A percentile compares a stretch with the other conserved stretches of the same genome.
These are phyloP conservation scores for Clarireedia homoeocarpa DNA, from an alignment of 2,329 filamentous ascomycete species.

Conservation along the genomic window DNA sequence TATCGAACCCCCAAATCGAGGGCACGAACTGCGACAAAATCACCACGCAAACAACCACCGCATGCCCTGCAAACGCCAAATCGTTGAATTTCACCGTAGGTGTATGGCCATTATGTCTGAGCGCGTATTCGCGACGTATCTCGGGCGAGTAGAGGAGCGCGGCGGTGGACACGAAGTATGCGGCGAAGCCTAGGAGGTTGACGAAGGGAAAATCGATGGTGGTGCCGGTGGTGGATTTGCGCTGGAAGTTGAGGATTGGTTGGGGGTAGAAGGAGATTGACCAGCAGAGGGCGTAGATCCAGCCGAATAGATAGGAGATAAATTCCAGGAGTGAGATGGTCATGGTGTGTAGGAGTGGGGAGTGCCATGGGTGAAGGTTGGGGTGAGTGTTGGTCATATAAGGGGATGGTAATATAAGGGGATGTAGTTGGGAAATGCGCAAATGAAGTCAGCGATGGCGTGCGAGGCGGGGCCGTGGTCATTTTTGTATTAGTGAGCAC, in stretches of 20 bases:
- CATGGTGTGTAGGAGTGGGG: slow-evolving; percentile 14
- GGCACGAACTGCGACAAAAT: slow-evolving; percentile 72
- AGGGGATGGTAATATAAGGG: not conserved
- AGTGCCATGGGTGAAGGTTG: not conserved
- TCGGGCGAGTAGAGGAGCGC: slow-evolving; percentile 72
- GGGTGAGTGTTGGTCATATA: not conserved
- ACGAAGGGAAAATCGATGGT: slow-evolving; percentile 81
- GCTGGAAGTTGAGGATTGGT: slow-evolving; percentile 67
- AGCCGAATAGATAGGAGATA: slow-evolving; percentile 57
- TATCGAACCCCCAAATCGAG: slow-evolving; percentile 66
- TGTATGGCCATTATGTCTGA: slow-evolving; percentile 63
- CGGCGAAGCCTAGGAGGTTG: slow-evolving; percentile 62
- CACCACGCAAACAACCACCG: slow-evolving; percentile 61
- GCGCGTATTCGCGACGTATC: slow-evolving; percentile 76
- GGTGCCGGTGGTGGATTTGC: slow-evolving; percentile 72
- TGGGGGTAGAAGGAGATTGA: slow-evolving; percentile 91
- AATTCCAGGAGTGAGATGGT: slow-evolving; percentile 36
- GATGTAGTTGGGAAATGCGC: too few species aligned
- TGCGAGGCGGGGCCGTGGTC: too few species aligned
- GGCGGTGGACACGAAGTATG: slow-evolving; percentile 68
- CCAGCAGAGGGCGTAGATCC: slow-evolving; percentile 72
- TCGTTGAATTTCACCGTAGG: slow-evolving; percentile 89
- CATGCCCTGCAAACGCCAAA: slow-evolving; percentile 79
- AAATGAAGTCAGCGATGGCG: too few species aligned
- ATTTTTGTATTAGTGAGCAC: not conserved